Base-by-base conservation (phyloP, 441 rosid genomes). In the Erodium trifolium region DNA sequence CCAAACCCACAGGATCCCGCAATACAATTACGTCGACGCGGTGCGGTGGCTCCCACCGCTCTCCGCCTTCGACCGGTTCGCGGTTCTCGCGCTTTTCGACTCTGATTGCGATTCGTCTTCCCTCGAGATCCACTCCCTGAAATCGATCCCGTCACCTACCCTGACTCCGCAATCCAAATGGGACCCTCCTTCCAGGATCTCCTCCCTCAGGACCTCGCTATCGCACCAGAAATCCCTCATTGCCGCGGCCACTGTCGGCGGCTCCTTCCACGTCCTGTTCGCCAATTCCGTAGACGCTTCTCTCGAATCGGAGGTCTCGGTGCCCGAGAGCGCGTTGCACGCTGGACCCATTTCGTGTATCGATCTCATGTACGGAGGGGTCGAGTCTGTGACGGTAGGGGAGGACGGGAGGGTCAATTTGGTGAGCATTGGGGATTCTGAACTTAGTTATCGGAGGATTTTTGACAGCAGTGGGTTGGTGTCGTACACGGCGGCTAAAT, bases 321-420 rank as follows among this genome's bases (percentile, higher is more conserved):
- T 73, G 70, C 81, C 67, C 13, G 85, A 69, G 57, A 66, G n/a
- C 39, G 81, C 68, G 66, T 84, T 88, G 5, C 97, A 93, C 39
- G 72, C 71, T 57, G 92, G 97, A 60, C 70, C 83, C 35, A 80
- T 88, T 67, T 71, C 78, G n/a, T 79, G 85, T 18, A 85, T 91
- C 69, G 98, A 91, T 76, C 68, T 88, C 81, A 77, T 80, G 75
- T 96, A 87, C 9, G 84, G 76, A 0, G 84, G 82, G 65, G 75
- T 75, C 66, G 92, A 83, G 17, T 86, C 89, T 67, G 91, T 90
- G 62, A 81, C 75, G 35, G 96, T 90, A 49, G 98, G 97, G 5
- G 96, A 87, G 17, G 98, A 93, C 72, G 98, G 97, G 76, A 88
- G 87, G 77, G 87, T 93, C 70, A 93, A 87, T 84, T 79, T 93